These are phyloP conservation scores for Colletotrichum eleusines DNA, from an alignment of 2,329 filamentous ascomycete genomes.

Conservation along the genomic window DNA sequence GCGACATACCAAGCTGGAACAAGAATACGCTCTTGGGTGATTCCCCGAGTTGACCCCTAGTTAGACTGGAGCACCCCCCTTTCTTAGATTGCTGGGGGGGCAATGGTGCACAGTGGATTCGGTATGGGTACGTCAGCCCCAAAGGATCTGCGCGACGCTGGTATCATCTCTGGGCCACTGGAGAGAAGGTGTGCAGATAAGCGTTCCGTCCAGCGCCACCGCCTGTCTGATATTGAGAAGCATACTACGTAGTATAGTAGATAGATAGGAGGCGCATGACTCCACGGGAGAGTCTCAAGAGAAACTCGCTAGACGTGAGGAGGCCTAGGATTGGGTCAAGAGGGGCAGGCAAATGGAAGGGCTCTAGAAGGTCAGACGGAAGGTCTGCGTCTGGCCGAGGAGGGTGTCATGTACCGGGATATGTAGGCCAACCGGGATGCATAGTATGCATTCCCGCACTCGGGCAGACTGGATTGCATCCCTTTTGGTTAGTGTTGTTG, in stretches of 20 bases:
- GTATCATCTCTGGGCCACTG: conserved; percentile 12
- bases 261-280: conserved; percentile 24
- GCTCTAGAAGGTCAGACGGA: conserved; percentile 35
- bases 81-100: background rate
- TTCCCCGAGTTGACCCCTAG: conserved; percentile 36
- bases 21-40: conserved; percentile 27
- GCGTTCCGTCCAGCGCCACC: conserved; percentile 24
- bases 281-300: conserved; percentile 28
- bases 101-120: background rate
- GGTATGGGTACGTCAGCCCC: background rate
- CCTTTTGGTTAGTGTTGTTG: no score
- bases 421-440: conserved; percentile 20
- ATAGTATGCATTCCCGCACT: no score
- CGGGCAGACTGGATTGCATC: background rate
- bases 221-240: conserved; percentile 26
- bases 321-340: conserved; percentile 8
- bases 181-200: conserved; percentile 30
- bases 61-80: conserved; percentile 1
- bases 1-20: conserved; percentile 3
- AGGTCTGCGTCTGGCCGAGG: conserved; percentile 14
- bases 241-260: background rate
- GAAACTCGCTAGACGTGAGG: background rate
- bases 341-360: conserved; percentile 10
- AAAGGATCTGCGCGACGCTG: conserved; percentile 12
- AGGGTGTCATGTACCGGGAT: conserved; percentile 15